Evolutionary conservation across 2,329 filamentous ascomycete genomes (phyloP).

Genomic region (Aspergillus jensenii): DNA sequence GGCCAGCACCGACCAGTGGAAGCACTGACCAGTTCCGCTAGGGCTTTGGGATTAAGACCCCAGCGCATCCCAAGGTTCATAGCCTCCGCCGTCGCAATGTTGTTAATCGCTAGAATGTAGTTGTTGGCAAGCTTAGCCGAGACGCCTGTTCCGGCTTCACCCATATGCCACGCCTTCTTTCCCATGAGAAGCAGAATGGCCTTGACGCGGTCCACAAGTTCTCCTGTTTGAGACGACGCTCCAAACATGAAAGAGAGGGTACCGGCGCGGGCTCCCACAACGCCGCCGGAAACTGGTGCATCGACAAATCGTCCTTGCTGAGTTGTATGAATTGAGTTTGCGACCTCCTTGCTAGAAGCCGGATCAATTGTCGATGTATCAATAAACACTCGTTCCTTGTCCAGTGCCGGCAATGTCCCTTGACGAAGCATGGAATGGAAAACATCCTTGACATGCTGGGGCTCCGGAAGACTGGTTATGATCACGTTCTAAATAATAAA

Average conservation of each 20-base stretch:
- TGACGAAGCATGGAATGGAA: slow-evolving; percentile 72
- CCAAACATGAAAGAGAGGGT: slow-evolving; percentile 97
- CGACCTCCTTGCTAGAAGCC: slow-evolving; percentile 75
- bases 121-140: slow-evolving; percentile 96
- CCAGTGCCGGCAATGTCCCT: slow-evolving; percentile 49
- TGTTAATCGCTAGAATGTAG: slow-evolving; percentile 91
- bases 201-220: slow-evolving; percentile 64
- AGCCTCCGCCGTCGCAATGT: slow-evolving; percentile 69
- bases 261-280: slow-evolving; percentile 83
- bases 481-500: slow-evolving; percentile 66
- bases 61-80: slow-evolving; percentile 66
- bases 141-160: slow-evolving; percentile 78
- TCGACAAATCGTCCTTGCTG: slow-evolving; percentile 80
- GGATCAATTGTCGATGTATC: slow-evolving; percentile 98
- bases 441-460: slow-evolving; percentile 80
- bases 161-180: slow-evolving; percentile 80
- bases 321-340: slow-evolving; percentile 65
- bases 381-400: slow-evolving; percentile 75
- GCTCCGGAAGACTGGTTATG: slow-evolving; percentile 86
- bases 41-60: slow-evolving; percentile 63
- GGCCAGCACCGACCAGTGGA: slow-evolving; percentile 97
- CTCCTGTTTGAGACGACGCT: slow-evolving; percentile 47
- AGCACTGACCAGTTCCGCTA: slow-evolving; percentile 86
- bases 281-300: slow-evolving; percentile 94
- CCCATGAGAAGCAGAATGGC: slow-evolving; percentile 79